Evolutionary conservation across 331 rosid genomes (phyloP).

Genomic region (Rosa hybrid): DNA sequence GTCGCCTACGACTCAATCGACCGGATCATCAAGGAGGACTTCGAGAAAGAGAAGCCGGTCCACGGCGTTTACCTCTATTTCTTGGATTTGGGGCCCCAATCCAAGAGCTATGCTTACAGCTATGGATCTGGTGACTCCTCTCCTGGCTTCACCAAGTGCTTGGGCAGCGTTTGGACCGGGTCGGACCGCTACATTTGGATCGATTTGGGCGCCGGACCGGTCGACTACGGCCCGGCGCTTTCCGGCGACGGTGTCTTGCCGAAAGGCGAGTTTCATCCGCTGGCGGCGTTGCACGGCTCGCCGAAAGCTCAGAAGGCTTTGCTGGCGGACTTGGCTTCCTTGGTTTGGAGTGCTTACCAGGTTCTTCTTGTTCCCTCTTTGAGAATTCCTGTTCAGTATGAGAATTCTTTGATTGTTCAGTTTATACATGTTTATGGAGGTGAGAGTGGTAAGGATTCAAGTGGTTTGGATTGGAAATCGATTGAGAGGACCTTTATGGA

Average conservation of each 20-base stretch:
- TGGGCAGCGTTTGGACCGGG: constrained; percentile 79
- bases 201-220: constrained; percentile 89
- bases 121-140: constrained; percentile 75
- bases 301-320: constrained; percentile 68
- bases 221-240: constrained; percentile 84
- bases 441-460: constrained; percentile 36
- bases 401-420: constrained; percentile 64
- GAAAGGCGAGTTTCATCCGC: constrained; percentile 81
- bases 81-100: constrained; percentile 54
- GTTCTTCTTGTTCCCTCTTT: constrained; percentile 80
- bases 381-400: constrained; percentile 81
- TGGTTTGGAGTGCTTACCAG: constrained; percentile 82
- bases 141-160: constrained; percentile 65
- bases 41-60: constrained; percentile 49
- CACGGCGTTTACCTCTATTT: constrained; percentile 69
- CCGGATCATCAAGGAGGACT: constrained; percentile 46
- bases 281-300: constrained; percentile 70
- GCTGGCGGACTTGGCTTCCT: constrained; percentile 71
- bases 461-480: constrained; percentile 67
- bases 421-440: constrained; percentile 61
- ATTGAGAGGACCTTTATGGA: constrained; percentile 66
- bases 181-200: constrained; percentile 73
- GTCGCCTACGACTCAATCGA: constrained; percentile 55
- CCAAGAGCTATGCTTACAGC: constrained; percentile 72
- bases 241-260: constrained; percentile 92